Evolutionary conservation across 2,329 filamentous ascomycete genomes (phyloP), one percentile per base, ranked within the genome.

Genomic region (Cytospora paraplurivora): DNA sequence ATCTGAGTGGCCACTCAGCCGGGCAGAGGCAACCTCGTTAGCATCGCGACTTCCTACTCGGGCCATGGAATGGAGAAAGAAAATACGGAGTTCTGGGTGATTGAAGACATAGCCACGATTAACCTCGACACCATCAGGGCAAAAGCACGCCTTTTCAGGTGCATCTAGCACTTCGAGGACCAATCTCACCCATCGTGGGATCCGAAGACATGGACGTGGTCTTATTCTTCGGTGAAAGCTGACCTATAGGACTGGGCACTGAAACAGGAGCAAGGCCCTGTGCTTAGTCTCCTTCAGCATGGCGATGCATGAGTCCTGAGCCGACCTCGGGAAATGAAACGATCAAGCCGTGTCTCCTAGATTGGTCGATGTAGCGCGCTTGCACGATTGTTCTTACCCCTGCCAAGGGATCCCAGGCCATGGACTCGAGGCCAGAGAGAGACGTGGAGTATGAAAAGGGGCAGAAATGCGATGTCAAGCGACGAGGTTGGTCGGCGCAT

Each of bases 1-100:
- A 61, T 61, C 47, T 61, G 7, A 49, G 15, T 61, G 59, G 59
- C 59, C 59, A 55, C 59, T 33, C 37, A 44, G 51, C 38, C 59
- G n/a, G 59, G 51, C 59, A 61, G 38, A 15, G 59, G 51, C 38
- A 61, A 50, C 59, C 59, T 55, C 37, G 59, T 55, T 51, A 17
- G 5, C 38, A 35, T 61, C 59, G 37, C 49, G 51, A 17, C 37
- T 17, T 35, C 51, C 32, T 52, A 55, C 19, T 53, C 32, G 51
- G 21, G 59, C 50, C 47, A 47, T 61, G 51, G 58, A 10, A 61
- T 50, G 27, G 27, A 55, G 54, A 61, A 52, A 54, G 58, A 50
- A 38, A 61, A 61, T 50, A 61, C 19, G 41, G 41, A n/a, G 38
- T 15, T 17, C 10, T 44, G 38, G 15, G 12, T 44, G 38, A n/a